phyloP scores from a whole-genome alignment of 2,329 filamentous ascomycete genomes.

The Ophiostoma pallidulum region DNA sequence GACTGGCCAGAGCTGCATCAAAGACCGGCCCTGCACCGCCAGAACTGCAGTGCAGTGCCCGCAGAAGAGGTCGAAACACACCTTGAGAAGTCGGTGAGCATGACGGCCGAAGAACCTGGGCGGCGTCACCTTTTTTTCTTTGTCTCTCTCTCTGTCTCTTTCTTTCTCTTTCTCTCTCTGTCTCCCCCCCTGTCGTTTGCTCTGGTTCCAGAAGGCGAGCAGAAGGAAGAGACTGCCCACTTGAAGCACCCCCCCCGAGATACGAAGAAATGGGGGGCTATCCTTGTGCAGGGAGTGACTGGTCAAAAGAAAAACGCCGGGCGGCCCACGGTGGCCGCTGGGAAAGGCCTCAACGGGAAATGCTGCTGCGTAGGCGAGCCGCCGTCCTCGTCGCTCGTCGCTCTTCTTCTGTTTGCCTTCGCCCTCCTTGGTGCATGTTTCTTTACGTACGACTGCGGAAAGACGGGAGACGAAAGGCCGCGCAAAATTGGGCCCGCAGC shows the following conservation, averaged over 20 bases:
- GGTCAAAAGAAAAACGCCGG: too few relatives aligned
- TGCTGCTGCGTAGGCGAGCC: too few relatives aligned
- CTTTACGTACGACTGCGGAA: neutral
- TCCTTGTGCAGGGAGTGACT: too few relatives aligned
- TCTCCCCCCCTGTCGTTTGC: too few relatives aligned
- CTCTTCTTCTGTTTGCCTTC: neutral
- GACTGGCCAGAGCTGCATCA: neutral
- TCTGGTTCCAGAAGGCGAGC: too few relatives aligned
- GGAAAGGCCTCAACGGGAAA: too few relatives aligned
- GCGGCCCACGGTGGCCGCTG: too few relatives aligned
- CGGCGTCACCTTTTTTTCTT: neutral
- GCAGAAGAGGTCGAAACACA: neutral
- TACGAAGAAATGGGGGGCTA: too few relatives aligned
- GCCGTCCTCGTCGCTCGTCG: neutral
- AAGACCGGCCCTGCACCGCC: conserved; percentile 5
- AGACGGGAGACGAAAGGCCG: neutral
- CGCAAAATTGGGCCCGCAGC: neutral
- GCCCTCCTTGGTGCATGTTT: too few relatives aligned
- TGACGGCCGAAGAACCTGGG: neutral
- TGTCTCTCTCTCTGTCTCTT: neutral
- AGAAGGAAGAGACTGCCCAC: too few relatives aligned
- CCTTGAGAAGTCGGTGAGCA: conserved; percentile 9
- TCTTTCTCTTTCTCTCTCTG: too few relatives aligned
- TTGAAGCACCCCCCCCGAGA: too few relatives aligned
- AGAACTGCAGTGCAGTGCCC: neutral